Conservation (phyloP, 176 grass and related monocot genomes). For the Aegilops umbellulata region DNA sequence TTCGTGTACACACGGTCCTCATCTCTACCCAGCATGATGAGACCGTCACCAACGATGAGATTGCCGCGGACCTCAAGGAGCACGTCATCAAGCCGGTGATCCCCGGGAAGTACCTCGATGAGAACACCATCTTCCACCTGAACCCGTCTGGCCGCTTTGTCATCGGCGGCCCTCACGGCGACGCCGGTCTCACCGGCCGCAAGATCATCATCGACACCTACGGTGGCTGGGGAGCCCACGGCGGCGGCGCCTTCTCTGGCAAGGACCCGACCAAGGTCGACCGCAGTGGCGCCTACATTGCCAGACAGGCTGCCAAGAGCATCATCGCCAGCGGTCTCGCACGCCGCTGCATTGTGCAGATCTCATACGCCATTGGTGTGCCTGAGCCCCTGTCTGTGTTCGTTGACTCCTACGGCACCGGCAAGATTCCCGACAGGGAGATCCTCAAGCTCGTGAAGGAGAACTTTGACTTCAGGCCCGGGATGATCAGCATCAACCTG, state of each 20-base stretch:
- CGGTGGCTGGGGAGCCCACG: slow-evolving; percentile 57
- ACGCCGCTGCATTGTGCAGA: slow-evolving; percentile 56
- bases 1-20: slow-evolving; percentile 60
- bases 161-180: slow-evolving; percentile 45
- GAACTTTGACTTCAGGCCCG: background rate
- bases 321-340: slow-evolving; percentile 47
- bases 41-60: slow-evolving; percentile 67
- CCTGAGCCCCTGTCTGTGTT: slow-evolving; percentile 53
- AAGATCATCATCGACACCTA: slow-evolving; percentile 79
- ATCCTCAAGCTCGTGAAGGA: slow-evolving; percentile 56
- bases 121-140: slow-evolving; percentile 69
- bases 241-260: slow-evolving; percentile 53
- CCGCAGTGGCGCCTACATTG: slow-evolving; percentile 61
- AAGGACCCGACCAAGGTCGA: slow-evolving; percentile 71
- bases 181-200: slow-evolving; percentile 49
- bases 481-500: slow-evolving; percentile 42
- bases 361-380: slow-evolving; percentile 59
- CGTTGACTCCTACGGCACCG: slow-evolving; percentile 51
- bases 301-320: slow-evolving; percentile 66
- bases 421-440: slow-evolving; percentile 56
- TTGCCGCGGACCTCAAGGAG: slow-evolving; percentile 74
- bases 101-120: slow-evolving; percentile 56
- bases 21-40: slow-evolving; percentile 83
- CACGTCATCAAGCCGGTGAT: slow-evolving; percentile 69
- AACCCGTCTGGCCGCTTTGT: slow-evolving; percentile 58